Base-by-base conservation (phyloP, 495 filamentous ascomycete species). In the Lepidopterella palustris region DNA sequence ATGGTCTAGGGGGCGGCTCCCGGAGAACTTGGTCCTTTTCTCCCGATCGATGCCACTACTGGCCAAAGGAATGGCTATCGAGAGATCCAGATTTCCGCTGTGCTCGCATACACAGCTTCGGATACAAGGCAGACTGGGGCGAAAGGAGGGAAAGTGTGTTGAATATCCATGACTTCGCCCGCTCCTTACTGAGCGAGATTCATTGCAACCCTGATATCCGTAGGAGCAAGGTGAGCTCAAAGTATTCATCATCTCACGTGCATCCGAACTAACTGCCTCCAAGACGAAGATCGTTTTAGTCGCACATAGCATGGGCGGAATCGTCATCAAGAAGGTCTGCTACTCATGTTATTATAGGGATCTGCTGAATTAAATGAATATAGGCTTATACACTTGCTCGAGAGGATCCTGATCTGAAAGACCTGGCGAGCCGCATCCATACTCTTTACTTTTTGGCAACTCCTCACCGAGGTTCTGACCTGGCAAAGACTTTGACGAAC, bases 371-470 rank as follows among this genome's bases (percentile, higher is more conserved):
- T 35, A 6, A 35, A 35, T 35, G 15, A 15, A 6, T 6, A 35
- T 35, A 66, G 49, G 55, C 65, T 13, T 71, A 70, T 57, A 68
- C 71, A 10, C 63, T 72, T 9, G 61, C 63, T 29, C 59, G 55
- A 15, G 32, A 71, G 52, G 59, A 61, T 50, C 58, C 63, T 24
- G 56, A 54, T 2, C 72, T 64, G 13, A 51, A 64, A 5, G 57
- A 67, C 13, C 13, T 78, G n/a, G 60, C 62, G 5, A 40, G 49
- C 5, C 70, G 76, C 20, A 47, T 82, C 20, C 72, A 74, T 11
- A 67, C 72, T 0, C 74, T 83, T 1, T 74, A 75, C 59, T 84
- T 83, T 65, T 62, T 83, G 1, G 78, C 70, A 0, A 82, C 80
- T 3, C 80, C 80, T 4, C 79, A 82, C 58, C 62, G 76, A 26